Percentiles rank a stretch among this genome's conserved stretches.
phyloP scores from a whole-genome alignment of 129 eudicot species.

The Erigeron canadensis region DNA sequence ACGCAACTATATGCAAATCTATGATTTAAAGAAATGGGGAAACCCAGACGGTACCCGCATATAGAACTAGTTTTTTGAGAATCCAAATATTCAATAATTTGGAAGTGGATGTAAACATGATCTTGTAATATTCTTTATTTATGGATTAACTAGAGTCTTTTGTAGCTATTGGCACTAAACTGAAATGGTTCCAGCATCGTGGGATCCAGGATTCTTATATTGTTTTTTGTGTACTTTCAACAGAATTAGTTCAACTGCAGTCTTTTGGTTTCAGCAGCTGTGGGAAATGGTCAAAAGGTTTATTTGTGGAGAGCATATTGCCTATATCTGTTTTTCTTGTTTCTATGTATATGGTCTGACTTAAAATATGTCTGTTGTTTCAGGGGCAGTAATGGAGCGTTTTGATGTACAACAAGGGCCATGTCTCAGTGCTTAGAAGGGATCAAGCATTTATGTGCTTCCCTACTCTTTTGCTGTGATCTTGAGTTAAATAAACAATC shows the following conservation, averaged over 20 bases:
- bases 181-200: neutral
- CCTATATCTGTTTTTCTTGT: neutral
- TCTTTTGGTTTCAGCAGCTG: conserved; percentile 18
- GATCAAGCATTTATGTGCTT: conserved; percentile 77
- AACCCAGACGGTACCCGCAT: neutral
- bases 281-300: conserved; percentile 69
- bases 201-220: neutral
- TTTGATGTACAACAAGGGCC: conserved; percentile 54
- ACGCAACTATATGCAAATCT: no score
- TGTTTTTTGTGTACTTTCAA: conserved; percentile 12
- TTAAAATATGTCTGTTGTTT: neutral
- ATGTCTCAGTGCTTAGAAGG: conserved; percentile 96
- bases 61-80: neutral
- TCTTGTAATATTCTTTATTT: neutral
- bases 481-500: conserved; percentile 64
- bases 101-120: neutral
- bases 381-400: conserved; percentile 60
- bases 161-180: neutral
- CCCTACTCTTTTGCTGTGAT: conserved; percentile 75
- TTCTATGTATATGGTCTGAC: conserved; percentile 1
- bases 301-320: neutral
- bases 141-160: neutral
- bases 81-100: neutral
- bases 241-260: conserved; percentile 19
- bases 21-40: no score